Conservation (phyloP, 1,284 basidiomycete genomes). For the Tilletia indica region DNA sequence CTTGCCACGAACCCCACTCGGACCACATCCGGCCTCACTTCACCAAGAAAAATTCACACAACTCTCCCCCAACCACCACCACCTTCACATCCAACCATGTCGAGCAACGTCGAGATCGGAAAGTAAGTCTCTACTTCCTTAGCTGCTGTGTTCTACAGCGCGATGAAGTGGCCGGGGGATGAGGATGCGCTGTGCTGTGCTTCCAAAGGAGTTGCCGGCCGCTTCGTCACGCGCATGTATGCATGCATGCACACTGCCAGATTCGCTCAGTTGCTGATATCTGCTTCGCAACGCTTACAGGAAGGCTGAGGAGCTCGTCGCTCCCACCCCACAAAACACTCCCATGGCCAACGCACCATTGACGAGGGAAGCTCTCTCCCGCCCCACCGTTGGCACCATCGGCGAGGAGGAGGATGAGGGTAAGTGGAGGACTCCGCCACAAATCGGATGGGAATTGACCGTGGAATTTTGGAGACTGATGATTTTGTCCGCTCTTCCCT, state of each 20-base stretch:
- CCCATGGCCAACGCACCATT: conserved; percentile 71
- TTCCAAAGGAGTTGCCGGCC: too few species aligned
- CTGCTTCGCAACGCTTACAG: neutral
- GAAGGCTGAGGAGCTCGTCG: conserved; percentile 54
- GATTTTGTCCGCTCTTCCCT: neutral
- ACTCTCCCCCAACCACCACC: neutral
- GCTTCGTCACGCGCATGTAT: neutral
- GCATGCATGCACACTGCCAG: neutral
- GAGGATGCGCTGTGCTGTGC: neutral
- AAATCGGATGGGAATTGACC: neutral
- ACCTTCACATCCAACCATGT: conserved; percentile 22
- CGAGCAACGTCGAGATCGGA: conserved; percentile 38
- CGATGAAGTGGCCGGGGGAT: neutral
- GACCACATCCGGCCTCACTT: neutral
- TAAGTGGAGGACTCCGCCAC: neutral
- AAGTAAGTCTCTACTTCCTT: conserved; percentile 27
- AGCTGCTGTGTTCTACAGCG: neutral
- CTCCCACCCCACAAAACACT: conserved; percentile 79
- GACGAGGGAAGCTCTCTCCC: conserved; percentile 65
- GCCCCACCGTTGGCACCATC: conserved; percentile 59
- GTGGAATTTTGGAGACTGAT: neutral
- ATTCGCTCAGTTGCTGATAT: neutral
- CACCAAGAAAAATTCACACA: neutral
- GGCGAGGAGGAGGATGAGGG: conserved; percentile 50
- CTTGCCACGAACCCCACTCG: neutral